These are phyloP conservation scores for Cutaneotrichosporon sp. DNA, from an alignment of 1,284 basidiomycete genomes.

Conservation along the genomic window DNA sequence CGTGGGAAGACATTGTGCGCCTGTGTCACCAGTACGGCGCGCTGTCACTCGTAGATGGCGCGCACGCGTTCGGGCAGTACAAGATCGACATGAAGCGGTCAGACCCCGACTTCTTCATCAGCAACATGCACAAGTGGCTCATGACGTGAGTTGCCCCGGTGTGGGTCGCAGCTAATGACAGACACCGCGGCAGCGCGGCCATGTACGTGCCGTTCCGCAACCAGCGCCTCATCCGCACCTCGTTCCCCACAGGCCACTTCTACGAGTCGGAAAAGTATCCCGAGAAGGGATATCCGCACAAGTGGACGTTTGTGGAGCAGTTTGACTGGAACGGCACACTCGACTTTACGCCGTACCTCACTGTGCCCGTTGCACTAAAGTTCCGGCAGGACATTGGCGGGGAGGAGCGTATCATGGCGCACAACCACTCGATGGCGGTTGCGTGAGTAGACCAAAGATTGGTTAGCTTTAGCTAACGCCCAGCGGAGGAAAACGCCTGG, in stretches of 20 bases:
- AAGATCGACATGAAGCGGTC: constrained; percentile 56
- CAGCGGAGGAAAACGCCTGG: constrained; percentile 61
- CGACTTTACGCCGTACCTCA: constrained; percentile 32
- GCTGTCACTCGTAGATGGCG: constrained; percentile 71
- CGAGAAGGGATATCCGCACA: constrained; percentile 21
- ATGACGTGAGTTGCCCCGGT: constrained; percentile 24
- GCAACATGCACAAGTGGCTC: constrained; percentile 85
- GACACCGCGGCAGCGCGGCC: constrained; percentile 65
- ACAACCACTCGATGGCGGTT: constrained; percentile 68
- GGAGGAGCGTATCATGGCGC: constrained; percentile 68
- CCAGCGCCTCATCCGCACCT: constrained; percentile 66
- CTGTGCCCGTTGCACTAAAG: constrained; percentile 56
- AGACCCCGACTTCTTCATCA: constrained; percentile 73
- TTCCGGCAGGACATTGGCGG: constrained; percentile 79
- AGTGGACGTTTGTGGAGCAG: constrained; percentile 52
- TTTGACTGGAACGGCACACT: constrained; percentile 36
- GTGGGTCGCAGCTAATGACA: constrained; percentile 26
- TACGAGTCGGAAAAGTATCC: constrained; percentile 54
- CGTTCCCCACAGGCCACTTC: constrained; percentile 64
- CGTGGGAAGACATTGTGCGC: constrained; percentile 71
- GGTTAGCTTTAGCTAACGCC: background rate
- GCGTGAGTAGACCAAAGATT: constrained; percentile 31
- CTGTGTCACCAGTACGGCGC: constrained; percentile 65
- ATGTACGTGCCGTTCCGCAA: constrained; percentile 75
- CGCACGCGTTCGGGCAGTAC: constrained; percentile 67